Evolutionary conservation across 257 asterid species (phyloP).

Genomic region (Cinchona pubescens): DNA sequence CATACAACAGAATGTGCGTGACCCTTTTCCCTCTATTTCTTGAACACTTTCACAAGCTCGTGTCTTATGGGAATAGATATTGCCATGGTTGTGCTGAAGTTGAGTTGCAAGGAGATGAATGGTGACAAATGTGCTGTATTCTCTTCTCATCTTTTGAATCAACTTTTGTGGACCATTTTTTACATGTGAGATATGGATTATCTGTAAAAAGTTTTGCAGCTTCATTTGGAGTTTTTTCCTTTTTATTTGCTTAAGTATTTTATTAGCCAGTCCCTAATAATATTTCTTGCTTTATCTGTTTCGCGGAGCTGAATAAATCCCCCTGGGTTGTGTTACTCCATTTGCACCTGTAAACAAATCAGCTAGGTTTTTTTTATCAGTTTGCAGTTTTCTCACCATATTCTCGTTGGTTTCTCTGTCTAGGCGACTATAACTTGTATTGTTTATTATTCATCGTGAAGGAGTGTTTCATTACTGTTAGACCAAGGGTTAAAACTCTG

Average conservation of each 20-base stretch:
- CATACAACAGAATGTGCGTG: background rate
- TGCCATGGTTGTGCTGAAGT: background rate
- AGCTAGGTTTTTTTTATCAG: conserved; percentile 53
- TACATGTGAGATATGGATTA: background rate
- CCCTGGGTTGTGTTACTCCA: conserved; percentile 89
- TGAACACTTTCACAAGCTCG: background rate
- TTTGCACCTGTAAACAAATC: conserved; percentile 85
- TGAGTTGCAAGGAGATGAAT: background rate
- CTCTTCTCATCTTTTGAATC: too few species aligned
- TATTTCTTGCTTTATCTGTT: conserved; percentile 16
- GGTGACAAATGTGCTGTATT: background rate
- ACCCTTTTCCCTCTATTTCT: background rate
- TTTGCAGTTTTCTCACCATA: background rate
- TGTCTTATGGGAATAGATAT: background rate
- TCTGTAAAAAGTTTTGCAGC: background rate
- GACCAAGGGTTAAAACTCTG: conserved; percentile 69
- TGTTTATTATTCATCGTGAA: conserved; percentile 32
- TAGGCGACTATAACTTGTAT: background rate
- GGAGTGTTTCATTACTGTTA: conserved; percentile 79
- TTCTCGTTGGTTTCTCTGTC: conserved; percentile 1
- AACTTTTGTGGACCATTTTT: background rate
- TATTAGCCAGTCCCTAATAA: conserved; percentile 14
- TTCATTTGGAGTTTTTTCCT: background rate
- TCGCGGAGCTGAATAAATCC: conserved; percentile 83
- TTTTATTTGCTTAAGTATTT: background rate